phyloP scores from a whole-genome alignment of 2,329 filamentous ascomycete genomes.

The Ophiostoma novo-ulmi region DNA sequence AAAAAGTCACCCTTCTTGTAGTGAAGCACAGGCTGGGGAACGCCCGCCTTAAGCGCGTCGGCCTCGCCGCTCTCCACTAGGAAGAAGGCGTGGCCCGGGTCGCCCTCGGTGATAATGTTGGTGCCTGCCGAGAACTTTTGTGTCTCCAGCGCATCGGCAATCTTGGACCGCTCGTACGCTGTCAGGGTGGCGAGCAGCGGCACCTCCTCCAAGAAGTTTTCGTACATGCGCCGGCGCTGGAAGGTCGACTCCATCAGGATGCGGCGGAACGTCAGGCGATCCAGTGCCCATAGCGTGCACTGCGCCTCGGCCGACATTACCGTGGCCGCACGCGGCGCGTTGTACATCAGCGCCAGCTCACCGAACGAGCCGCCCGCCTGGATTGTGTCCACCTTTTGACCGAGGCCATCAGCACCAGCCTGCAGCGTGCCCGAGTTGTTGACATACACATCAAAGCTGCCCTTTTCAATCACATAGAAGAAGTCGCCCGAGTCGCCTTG shows the following conservation, averaged over 20 bases:
- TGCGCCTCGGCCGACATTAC: constrained; percentile 74
- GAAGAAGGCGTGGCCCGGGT: constrained; percentile 87
- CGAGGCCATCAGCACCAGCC: constrained; percentile 75
- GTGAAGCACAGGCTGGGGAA: constrained; percentile 64
- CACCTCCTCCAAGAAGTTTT: constrained; percentile 92
- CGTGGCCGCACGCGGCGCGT: constrained; percentile 90
- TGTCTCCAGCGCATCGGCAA: constrained; percentile 91
- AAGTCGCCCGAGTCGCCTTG: constrained; percentile 95
- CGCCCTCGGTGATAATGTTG: constrained; percentile 86
- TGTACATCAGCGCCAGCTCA: constrained; percentile 97
- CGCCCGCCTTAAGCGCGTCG: constrained; percentile 75
- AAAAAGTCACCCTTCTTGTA: constrained; percentile 96
- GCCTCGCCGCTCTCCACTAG: constrained; percentile 84
- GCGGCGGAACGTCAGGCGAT: constrained; percentile 92
- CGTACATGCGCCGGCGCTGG: constrained; percentile 92
- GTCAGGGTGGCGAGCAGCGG: constrained; percentile 78
- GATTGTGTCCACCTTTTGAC: constrained; percentile 73
- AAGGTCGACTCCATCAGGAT: constrained; percentile 99
- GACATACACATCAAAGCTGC: constrained; percentile 86
- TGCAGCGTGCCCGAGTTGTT: constrained; percentile 72
- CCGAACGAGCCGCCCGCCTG: constrained; percentile 90
- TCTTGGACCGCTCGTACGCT: constrained; percentile 91
- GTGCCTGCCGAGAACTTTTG: constrained; percentile 74
- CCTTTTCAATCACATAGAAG: constrained; percentile 95
- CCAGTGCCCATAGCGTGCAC: constrained; percentile 87